phyloP scores from a whole-genome alignment of 345 rosid species.

The Microcos paniculata region DNA sequence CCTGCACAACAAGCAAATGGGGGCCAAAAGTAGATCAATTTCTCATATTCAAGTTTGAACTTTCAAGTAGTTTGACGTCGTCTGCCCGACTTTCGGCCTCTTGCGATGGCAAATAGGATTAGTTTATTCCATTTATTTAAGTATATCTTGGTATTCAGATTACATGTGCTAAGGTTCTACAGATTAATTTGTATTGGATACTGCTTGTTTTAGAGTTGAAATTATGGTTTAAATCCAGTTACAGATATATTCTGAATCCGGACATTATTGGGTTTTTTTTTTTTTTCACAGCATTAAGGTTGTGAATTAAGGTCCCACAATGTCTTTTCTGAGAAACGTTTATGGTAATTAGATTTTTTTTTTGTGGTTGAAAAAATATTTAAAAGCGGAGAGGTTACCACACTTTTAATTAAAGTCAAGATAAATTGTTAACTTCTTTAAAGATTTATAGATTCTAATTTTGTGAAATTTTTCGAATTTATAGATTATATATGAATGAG shows the following conservation, averaged over 20 bases:
- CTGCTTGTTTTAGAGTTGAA: not conserved
- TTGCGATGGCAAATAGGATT: not conserved
- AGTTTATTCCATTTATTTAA: not conserved
- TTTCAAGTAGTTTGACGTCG: no score
- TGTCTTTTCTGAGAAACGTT: not conserved
- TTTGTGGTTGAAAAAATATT: no score
- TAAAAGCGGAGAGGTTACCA: no score
- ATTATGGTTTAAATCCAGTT: not conserved
- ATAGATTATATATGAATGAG: no score
- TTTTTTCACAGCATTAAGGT: not conserved
- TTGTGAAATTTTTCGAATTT: no score
- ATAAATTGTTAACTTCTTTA: no score
- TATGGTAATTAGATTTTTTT: no score
- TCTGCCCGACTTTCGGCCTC: not conserved
- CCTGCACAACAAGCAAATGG: not conserved
- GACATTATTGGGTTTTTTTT: not conserved
- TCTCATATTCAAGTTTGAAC: not conserved
- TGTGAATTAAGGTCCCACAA: not conserved
- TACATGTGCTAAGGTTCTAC: conserved; percentile 32
- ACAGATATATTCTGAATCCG: not conserved
- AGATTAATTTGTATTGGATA: not conserved
- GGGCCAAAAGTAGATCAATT: not conserved
- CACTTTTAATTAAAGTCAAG: no score
- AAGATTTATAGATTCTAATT: no score
- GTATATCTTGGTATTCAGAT: not conserved